phyloP scores from a whole-genome alignment of 2,329 filamentous ascomycete species.

The Stagonosporopsis tanaceti region DNA sequence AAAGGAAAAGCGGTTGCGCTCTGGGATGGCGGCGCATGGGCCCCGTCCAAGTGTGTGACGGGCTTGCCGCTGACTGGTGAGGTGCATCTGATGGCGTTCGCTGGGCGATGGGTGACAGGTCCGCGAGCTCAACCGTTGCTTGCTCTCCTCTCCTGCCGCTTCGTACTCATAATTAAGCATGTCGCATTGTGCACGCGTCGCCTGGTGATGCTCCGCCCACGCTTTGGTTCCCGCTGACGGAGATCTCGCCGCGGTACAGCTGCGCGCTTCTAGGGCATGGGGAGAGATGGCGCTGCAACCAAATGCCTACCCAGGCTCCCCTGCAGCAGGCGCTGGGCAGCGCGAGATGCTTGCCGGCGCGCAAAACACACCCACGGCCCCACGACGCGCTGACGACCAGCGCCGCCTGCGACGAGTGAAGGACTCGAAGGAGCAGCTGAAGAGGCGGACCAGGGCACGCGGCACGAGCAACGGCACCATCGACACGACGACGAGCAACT shows the following conservation, averaged over 20 bases:
- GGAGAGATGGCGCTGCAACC: slow-evolving; percentile 48
- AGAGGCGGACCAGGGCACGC: slow-evolving; percentile 42
- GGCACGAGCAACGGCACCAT: slow-evolving; percentile 45
- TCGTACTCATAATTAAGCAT: slow-evolving; percentile 34
- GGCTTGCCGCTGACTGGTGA: slow-evolving; percentile 30
- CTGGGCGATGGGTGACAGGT: slow-evolving; percentile 31
- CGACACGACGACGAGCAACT: slow-evolving; percentile 36
- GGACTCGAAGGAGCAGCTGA: slow-evolving; percentile 49
- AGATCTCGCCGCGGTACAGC: slow-evolving; percentile 23
- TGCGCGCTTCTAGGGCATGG: slow-evolving; percentile 37
- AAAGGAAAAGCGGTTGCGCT: too few relatives aligned
- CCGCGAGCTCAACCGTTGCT: slow-evolving; percentile 34
- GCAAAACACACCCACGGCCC: slow-evolving; percentile 33
- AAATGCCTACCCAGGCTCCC: slow-evolving; percentile 40
- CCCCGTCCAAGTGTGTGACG: slow-evolving; percentile 14
- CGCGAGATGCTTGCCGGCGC: slow-evolving; percentile 37
- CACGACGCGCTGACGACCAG: slow-evolving; percentile 39
- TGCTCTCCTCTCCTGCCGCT: slow-evolving; percentile 23
- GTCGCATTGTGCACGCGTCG: slow-evolving; percentile 35
- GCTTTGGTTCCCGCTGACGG: slow-evolving; percentile 27
- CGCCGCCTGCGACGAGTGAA: slow-evolving; percentile 48
- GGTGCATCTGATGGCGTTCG: slow-evolving; percentile 34
- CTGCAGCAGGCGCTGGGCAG: slow-evolving; percentile 32
- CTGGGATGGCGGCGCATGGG: too few relatives aligned
- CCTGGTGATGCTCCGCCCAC: slow-evolving; percentile 31